These are phyloP conservation scores for Epichloe coenophiala DNA, from an alignment of 2,329 filamentous ascomycete species.

Conservation along the genomic window DNA sequence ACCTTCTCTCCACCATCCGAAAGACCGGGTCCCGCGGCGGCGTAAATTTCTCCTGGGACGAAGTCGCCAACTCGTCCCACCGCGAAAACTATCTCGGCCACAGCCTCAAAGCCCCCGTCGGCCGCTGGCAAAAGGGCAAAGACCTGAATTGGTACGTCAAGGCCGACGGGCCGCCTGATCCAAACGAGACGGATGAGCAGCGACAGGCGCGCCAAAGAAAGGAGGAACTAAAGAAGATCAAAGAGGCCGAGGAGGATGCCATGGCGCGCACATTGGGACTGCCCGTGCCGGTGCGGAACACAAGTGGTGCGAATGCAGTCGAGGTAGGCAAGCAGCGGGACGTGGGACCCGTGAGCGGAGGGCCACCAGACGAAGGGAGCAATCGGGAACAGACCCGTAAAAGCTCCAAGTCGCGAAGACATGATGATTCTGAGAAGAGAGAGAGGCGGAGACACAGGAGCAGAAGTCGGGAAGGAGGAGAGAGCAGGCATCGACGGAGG, in stretches of 20 bases:
- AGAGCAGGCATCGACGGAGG: conserved; percentile 18
- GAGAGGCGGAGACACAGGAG: conserved; percentile 24
- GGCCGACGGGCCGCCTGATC: conserved; percentile 27
- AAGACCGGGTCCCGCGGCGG: conserved; percentile 87
- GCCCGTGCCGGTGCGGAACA: conserved; percentile 49
- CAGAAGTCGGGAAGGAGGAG: conserved; percentile 16
- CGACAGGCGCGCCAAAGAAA: conserved; percentile 47
- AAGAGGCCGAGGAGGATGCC: conserved; percentile 87
- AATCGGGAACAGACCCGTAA: conserved; percentile 12
- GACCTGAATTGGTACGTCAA: conserved; percentile 54
- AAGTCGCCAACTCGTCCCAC: conserved; percentile 74
- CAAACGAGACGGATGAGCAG: conserved; percentile 45
- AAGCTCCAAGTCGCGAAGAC: conserved; percentile 17
- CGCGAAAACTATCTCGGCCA: conserved; percentile 87
- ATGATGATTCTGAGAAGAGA: conserved; percentile 17
- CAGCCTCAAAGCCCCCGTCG: conserved; percentile 81
- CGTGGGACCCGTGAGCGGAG: conserved; percentile 15
- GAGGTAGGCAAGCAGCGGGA: conserved; percentile 36
- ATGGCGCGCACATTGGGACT: conserved; percentile 72
- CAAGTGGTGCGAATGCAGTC: conserved; percentile 53
- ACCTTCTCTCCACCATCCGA: conserved; percentile 81
- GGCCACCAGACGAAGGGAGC: conserved; percentile 13
- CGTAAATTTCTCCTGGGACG: conserved; percentile 92
- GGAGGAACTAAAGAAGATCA: conserved; percentile 69
- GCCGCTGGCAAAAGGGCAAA: conserved; percentile 76